A percentile compares a stretch with the other conserved stretches of the same genome.
Conservation (phyloP, 345 rosid genomes). For the Populus euphratica region DNA sequence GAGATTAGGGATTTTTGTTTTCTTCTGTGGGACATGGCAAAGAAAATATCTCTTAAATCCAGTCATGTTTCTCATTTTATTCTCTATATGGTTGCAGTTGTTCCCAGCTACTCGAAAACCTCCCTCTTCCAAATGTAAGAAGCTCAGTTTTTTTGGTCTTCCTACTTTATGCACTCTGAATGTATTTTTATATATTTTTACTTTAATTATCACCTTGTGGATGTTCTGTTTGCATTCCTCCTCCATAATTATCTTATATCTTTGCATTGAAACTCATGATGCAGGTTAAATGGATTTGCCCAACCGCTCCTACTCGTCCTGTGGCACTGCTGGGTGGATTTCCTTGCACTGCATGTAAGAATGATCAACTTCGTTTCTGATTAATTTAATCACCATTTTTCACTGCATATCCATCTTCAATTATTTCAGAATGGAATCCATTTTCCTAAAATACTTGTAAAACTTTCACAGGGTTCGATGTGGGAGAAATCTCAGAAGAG, state of each 20-base stretch:
- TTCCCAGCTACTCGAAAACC: slow-evolving; percentile 85
- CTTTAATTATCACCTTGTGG: not conserved
- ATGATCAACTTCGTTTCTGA: not conserved
- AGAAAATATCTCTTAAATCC: not conserved
- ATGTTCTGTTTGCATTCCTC: not conserved
- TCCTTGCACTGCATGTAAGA: slow-evolving; percentile 35
- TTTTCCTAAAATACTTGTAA: not conserved
- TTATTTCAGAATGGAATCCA: not conserved
- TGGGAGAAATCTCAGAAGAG: slow-evolving; percentile 28
- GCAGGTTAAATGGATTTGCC: slow-evolving; percentile 39
- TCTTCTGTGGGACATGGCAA: no score
- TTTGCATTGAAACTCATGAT: not conserved
- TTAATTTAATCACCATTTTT: not conserved
- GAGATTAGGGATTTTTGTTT: no score
- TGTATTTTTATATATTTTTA: not conserved
- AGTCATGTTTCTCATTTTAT: slow-evolving; percentile 25
- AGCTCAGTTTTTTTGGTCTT: not conserved
- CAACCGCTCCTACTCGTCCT: slow-evolving; percentile 34
- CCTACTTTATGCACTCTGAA: not conserved
- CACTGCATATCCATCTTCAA: not conserved
- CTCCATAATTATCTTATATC: not conserved
- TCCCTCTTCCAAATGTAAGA: slow-evolving; percentile 90
- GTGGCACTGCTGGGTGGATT: slow-evolving; percentile 35
- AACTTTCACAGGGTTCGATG: slow-evolving; percentile 25
- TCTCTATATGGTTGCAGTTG: slow-evolving; percentile 55